Percentiles rank a stretch among this genome's conserved stretches.
Evolutionary conservation across 495 filamentous ascomycete genomes (phyloP).

Genomic region (Aspergillus haitiensis): DNA sequence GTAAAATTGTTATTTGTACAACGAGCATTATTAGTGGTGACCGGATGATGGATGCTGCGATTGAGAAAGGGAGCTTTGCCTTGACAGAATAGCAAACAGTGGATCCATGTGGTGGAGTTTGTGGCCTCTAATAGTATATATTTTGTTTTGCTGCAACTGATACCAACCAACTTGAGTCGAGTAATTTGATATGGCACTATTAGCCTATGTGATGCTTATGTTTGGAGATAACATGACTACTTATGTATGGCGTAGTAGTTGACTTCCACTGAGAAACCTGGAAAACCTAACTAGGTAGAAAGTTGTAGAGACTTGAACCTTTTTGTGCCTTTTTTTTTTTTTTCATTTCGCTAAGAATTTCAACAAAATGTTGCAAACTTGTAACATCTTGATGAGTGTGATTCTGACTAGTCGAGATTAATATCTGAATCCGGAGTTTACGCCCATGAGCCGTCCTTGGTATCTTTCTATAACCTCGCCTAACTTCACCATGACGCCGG

Average conservation of each 20-base stretch:
- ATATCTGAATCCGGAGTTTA: constrained; percentile 50
- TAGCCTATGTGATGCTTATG: too few species aligned
- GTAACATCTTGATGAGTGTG: background rate
- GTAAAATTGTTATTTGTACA: constrained; percentile 87
- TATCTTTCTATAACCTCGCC: constrained; percentile 81
- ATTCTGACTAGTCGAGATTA: constrained; percentile 25
- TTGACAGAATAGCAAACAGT: constrained; percentile 22
- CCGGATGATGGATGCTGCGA: constrained; percentile 82
- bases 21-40: constrained; percentile 90
- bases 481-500: constrained; percentile 76
- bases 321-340: too few species aligned
- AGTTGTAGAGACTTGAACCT: too few species aligned
- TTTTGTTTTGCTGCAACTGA: background rate
- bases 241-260: too few species aligned
- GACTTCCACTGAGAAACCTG: too few species aligned
- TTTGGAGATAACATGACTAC: too few species aligned
- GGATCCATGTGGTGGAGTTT: background rate
- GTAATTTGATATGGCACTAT: too few species aligned
- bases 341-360: too few species aligned
- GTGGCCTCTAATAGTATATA: background rate
- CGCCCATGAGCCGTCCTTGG: constrained; percentile 59
- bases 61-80: constrained; percentile 70
- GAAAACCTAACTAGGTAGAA: too few species aligned
- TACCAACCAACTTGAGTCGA: background rate
- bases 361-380: too few species aligned